Evolutionary conservation across 1,284 basidiomycete species (phyloP).

Genomic region (Marasmius sp.): DNA sequence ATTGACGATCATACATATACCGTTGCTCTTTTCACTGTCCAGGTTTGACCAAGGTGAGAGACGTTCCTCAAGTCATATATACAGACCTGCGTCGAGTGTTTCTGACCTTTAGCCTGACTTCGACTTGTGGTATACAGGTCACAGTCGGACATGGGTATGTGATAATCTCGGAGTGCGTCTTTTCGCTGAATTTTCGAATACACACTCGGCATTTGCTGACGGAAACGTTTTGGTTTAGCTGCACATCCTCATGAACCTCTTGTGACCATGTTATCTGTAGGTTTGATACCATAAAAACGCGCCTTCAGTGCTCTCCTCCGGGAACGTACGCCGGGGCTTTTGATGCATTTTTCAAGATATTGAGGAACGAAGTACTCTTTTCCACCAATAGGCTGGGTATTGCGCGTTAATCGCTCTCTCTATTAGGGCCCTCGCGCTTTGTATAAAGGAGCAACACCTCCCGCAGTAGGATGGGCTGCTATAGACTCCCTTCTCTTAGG

Average conservation of each 20-base stretch:
- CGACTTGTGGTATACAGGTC: conserved; percentile 41
- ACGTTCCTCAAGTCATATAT: too few species aligned
- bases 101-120: conserved; percentile 1
- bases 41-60: conserved; percentile 61
- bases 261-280: conserved; percentile 25
- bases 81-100: too few species aligned
- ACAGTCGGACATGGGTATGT: conserved; percentile 67
- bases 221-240: background rate
- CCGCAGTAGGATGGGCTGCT: conserved; percentile 75
- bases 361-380: conserved; percentile 59
- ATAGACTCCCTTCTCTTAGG: conserved; percentile 78
- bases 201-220: conserved; percentile 11
- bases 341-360: conserved; percentile 63
- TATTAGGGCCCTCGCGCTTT: conserved; percentile 51
- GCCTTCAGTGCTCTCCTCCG: conserved; percentile 73
- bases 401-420: conserved; percentile 12
- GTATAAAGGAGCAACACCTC: conserved; percentile 75
- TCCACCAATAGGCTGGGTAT: conserved; percentile 3
- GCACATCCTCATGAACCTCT: too few species aligned
- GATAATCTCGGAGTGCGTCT: conserved; percentile 7
- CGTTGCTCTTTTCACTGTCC: conserved; percentile 3
- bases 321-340: conserved; percentile 68
- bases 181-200: background rate
- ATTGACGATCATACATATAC: too few species aligned
- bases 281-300: conserved; percentile 77